phyloP scores from a whole-genome alignment of 202 grass and related monocot species.

The Eragrostis tef region DNA sequence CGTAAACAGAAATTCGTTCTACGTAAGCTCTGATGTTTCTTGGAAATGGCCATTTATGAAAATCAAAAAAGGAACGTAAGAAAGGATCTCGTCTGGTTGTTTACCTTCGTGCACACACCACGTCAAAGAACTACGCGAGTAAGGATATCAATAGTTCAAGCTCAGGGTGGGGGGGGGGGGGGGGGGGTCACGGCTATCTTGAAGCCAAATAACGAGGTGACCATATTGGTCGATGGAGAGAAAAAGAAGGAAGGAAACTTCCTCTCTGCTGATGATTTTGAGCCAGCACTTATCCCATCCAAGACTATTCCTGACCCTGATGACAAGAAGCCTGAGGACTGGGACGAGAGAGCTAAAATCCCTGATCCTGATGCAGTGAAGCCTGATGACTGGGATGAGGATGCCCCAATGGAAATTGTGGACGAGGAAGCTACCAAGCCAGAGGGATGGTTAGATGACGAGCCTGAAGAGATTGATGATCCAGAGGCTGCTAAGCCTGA shows the following conservation, averaged over 20 bases:
- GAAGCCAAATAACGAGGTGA: constrained; percentile 81
- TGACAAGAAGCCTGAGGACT: constrained; percentile 94
- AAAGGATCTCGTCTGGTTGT: too few species aligned
- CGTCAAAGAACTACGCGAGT: too few species aligned
- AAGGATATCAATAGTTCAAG: too few species aligned
- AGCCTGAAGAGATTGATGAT: constrained; percentile 84
- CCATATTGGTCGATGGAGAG: constrained; percentile 81
- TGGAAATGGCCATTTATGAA: too few species aligned
- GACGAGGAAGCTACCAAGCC: constrained; percentile 87
- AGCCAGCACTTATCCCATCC: constrained; percentile 78
- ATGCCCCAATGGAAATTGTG: constrained; percentile 89
- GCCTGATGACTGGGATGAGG: constrained; percentile 94
- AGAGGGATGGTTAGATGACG: constrained; percentile 89
- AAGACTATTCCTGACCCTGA: constrained; percentile 97
- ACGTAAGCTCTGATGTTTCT: too few species aligned
- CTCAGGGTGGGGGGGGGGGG: too few species aligned
- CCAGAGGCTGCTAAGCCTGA: constrained; percentile 82
- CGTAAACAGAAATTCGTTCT: neutral
- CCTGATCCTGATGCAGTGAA: constrained; percentile 74
- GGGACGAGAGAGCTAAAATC: constrained; percentile 91
- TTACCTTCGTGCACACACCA: too few species aligned
- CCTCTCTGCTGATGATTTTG: constrained; percentile 81
- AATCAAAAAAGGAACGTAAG: too few species aligned
- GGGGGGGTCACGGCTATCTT: constrained; percentile 88
- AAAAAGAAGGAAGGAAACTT: constrained; percentile 90